phyloP scores from a whole-genome alignment of 352 stramenopile species.

The Phytophthora lateralis region DNA sequence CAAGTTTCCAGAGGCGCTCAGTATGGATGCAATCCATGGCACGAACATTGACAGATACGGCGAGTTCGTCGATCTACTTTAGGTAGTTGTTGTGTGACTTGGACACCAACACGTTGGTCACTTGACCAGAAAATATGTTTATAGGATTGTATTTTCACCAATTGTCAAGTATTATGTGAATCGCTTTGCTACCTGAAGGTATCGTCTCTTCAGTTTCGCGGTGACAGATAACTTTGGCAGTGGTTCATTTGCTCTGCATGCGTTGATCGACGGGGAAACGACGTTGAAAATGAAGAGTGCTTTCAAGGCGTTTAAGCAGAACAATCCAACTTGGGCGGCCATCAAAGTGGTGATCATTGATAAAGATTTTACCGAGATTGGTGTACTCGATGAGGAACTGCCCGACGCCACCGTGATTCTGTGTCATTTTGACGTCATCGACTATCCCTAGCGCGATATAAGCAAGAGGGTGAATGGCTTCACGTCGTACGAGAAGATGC shows the following conservation, averaged over 20 bases:
- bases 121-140: neutral
- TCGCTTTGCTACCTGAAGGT: neutral
- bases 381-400: neutral
- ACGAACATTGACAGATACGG: conserved; percentile 18
- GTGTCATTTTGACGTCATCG: conserved; percentile 22
- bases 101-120: conserved; percentile 8
- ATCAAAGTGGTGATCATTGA: conserved; percentile 15
- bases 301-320: conserved; percentile 10
- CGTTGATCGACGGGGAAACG: conserved; percentile 10
- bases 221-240: conserved; percentile 16
- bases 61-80: neutral
- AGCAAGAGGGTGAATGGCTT: conserved; percentile 15
- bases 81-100: neutral
- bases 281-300: conserved; percentile 4
- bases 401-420: conserved; percentile 6
- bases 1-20: conserved; percentile 17
- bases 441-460: conserved; percentile 13
- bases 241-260: conserved; percentile 11
- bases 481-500: conserved; percentile 4
- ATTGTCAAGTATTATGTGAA: neutral
- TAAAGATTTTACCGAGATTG: conserved; percentile 14
- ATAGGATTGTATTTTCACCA: no score
- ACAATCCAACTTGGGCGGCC: conserved; percentile 4
- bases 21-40: conserved; percentile 15
- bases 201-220: conserved; percentile 23